Evolutionary conservation across 2,329 filamentous ascomycete genomes (phyloP).

Genomic region (Pyricularia sp.): DNA sequence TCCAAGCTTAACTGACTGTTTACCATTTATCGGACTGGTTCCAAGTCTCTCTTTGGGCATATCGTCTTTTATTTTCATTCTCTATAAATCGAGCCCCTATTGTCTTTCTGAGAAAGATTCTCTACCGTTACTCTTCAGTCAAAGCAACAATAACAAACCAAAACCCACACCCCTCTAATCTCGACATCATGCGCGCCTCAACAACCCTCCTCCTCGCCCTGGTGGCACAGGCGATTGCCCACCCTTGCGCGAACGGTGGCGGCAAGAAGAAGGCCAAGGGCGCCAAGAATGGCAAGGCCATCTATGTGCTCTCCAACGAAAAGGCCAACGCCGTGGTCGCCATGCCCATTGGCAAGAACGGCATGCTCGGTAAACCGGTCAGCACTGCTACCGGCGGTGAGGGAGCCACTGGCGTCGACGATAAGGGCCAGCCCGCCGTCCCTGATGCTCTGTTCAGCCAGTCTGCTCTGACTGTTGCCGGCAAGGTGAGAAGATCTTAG

Average conservation of each 20-base stretch:
- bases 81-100: too few relatives aligned
- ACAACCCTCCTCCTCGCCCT: neutral
- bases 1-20: neutral
- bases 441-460: constrained; percentile 44
- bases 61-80: too few relatives aligned
- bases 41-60: neutral
- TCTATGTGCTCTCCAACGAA: constrained; percentile 49
- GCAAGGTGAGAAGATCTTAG: constrained; percentile 32
- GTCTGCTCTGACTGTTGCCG: constrained; percentile 36
- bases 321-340: constrained; percentile 37
- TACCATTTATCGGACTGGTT: neutral
- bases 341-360: constrained; percentile 34
- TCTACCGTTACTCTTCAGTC: too few relatives aligned
- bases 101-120: too few relatives aligned
- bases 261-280: too few relatives aligned
- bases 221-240: neutral
- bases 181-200: neutral
- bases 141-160: too few relatives aligned
- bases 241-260: neutral
- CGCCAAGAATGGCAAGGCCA: constrained; percentile 28
- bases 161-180: neutral
- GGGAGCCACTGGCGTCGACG: constrained; percentile 31
- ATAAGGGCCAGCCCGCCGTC: constrained; percentile 23
- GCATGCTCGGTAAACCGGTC: constrained; percentile 32
- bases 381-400: constrained; percentile 35